Percentiles rank a stretch among this genome's conserved stretches.
Evolutionary conservation across 768 basidiomycete genomes (phyloP).

Genomic region (Clavaria fumosa): DNA sequence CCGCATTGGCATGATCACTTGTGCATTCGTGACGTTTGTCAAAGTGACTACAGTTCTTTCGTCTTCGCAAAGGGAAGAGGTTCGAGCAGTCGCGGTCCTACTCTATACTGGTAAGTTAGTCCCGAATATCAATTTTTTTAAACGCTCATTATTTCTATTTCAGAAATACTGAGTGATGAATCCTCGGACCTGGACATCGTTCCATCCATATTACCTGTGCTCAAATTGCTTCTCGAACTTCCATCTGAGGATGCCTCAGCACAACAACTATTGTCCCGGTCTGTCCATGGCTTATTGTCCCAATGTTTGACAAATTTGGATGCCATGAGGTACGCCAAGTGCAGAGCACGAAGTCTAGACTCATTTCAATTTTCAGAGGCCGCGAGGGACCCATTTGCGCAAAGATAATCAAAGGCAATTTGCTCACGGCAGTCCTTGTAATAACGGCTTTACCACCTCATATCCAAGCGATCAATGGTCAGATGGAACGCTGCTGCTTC

Average conservation of each 20-base stretch:
- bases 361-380: constrained; percentile 36
- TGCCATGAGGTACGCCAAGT: constrained; percentile 61
- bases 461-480: constrained; percentile 52
- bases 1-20: constrained; percentile 46
- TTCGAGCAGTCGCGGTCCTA: constrained; percentile 63
- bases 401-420: constrained; percentile 81
- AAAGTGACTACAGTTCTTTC: constrained; percentile 36
- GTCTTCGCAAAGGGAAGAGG: constrained; percentile 47
- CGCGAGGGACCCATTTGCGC: constrained; percentile 61
- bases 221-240: constrained; percentile 59
- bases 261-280: constrained; percentile 36
- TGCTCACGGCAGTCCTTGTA: constrained; percentile 73
- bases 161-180: constrained; percentile 81
- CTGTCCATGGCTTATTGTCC: constrained; percentile 73
- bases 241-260: constrained; percentile 26
- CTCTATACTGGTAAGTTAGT: constrained; percentile 58
- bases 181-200: constrained; percentile 63
- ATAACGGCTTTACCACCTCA: constrained; percentile 61
- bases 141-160: constrained; percentile 7
- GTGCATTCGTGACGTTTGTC: constrained; percentile 46
- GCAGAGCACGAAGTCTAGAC: neutral
- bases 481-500: constrained; percentile 76
- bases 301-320: constrained; percentile 77
- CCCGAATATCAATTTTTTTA: neutral
- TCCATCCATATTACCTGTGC: constrained; percentile 61